These are phyloP conservation scores for Erucastrum elatum DNA, from an alignment of 345 rosid genomes.

Conservation along the genomic window DNA sequence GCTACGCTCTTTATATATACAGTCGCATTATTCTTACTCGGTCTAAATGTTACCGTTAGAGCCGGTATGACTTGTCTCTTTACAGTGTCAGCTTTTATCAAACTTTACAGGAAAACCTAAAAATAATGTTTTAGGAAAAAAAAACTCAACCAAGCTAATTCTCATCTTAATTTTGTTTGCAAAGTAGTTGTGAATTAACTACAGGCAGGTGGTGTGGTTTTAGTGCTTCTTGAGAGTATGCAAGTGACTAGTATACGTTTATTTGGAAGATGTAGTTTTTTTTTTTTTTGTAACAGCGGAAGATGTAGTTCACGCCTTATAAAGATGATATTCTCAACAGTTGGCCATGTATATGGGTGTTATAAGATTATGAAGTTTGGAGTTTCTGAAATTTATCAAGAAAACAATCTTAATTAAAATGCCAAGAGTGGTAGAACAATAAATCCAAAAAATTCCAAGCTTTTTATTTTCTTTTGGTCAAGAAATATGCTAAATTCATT, in stretches of 20 bases:
- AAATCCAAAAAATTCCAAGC: no score
- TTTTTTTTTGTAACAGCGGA: no score
- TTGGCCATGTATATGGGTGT: not conserved
- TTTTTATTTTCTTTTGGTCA: no score
- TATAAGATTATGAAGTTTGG: not conserved
- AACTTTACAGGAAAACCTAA: not conserved
- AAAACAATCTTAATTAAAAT: no score
- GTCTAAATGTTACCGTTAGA: not conserved
- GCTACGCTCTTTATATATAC: not conserved
- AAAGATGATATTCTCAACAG: not conserved
- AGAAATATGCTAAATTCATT: not conserved
- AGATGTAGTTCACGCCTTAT: not conserved
- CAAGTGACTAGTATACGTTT: not conserved
- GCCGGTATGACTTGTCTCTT: not conserved
- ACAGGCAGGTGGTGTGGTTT: not conserved
- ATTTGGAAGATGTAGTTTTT: not conserved
- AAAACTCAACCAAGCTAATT: not conserved
- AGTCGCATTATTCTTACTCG: not conserved
- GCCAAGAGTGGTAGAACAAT: not conserved
- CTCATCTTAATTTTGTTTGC: not conserved
- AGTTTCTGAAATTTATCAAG: not conserved
- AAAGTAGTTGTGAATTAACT: not conserved
- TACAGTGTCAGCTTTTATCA: not conserved
- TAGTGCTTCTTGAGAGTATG: no score
- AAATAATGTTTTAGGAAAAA: no score